Evolutionary conservation across 2,329 filamentous ascomycete species (phyloP), one percentile per base, ranked within the genome.

Genomic region (Talaromyces sp.): DNA sequence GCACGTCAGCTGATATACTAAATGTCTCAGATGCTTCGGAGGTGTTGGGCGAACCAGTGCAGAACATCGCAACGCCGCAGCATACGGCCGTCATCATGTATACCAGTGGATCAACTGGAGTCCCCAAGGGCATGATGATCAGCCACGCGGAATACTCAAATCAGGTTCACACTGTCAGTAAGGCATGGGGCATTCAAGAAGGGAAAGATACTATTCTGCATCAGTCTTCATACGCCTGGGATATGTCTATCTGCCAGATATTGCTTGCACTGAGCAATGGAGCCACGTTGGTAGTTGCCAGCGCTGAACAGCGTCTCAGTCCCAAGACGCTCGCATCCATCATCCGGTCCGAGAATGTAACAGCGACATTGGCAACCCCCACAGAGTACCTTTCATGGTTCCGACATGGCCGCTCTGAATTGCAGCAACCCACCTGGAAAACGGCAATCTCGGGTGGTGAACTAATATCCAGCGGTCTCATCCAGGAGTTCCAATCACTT

Each of bases 401-500:
- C 2, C 57, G 51, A 8, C 42, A 58, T 30, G 62, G 59, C 4
- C 22, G 43, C 8, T 30, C 36, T 7, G 14, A 47, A 1, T 20
- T 66, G 6, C 35, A 10, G n/a, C 14, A 45, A 1, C 57, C 56
- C 13, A 16, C 13, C 3, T 39, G 56, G 41, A 49, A 33, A 1
- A 56, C 42, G 1, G 58, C 65, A 4, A 56, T 64, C 2, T 70
- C 40, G 55, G 65, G 57, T 30, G 70, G 63, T 59, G 52, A 64
- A 24, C 39, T 32, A 3, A 17, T 62, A 3, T 48, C 57, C 1
- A 20, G 8, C 1, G 49, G 27, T 2, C 33, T 64, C 24, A 45
- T 52, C 2, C 32, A 52, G 10, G 56, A 46, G n/a, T 56, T 69
- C 22, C 45, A 46, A 17, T 35, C 36, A 2, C 44, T 67, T 3